Percentiles rank a stretch among this genome's conserved stretches.
These are phyloP conservation scores for Cymbidium sinense DNA, from an alignment of 106 monocot genomes.

Conservation along the genomic window DNA sequence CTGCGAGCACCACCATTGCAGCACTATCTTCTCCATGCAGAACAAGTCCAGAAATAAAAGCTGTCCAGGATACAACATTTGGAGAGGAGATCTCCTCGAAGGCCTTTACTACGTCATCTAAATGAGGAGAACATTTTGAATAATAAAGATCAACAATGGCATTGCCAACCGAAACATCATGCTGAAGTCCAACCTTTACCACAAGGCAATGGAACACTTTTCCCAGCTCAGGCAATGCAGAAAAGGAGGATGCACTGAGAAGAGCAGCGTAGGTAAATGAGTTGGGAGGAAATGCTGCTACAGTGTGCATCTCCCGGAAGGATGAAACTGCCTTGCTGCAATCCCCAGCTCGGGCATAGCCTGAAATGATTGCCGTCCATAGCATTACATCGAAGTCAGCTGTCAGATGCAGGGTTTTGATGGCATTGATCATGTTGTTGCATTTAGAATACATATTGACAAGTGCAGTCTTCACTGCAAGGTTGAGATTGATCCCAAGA, in stretches of 20 bases:
- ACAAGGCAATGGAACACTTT: conserved; percentile 46
- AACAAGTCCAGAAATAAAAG: conserved; percentile 35
- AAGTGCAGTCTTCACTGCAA: conserved; percentile 69
- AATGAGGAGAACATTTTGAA: conserved; percentile 34
- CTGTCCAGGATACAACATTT: conserved; percentile 79
- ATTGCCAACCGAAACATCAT: conserved; percentile 66
- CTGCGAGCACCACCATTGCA: conserved; percentile 31
- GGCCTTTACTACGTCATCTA: conserved; percentile 11
- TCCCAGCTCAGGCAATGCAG: conserved; percentile 28
- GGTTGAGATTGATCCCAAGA: conserved; percentile 41
- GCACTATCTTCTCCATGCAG: conserved; percentile 23
- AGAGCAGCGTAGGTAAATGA: conserved; percentile 59
- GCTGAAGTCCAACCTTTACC: conserved; percentile 37
- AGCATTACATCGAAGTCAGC: conserved; percentile 45
- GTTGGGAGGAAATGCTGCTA: conserved; percentile 24
- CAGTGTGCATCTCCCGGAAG: conserved; percentile 38
- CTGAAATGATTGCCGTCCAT: conserved; percentile 62
- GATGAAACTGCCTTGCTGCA: conserved; percentile 24
- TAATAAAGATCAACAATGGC: conserved; percentile 71
- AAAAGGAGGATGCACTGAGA: conserved; percentile 35
- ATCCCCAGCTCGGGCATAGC: conserved; percentile 28
- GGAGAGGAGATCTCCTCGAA: conserved; percentile 42
- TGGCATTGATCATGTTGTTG: conserved; percentile 33
- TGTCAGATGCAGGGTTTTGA: conserved; percentile 36
- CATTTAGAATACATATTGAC: conserved; percentile 67